Evolutionary conservation across 805 yeast genomes (phyloP), one percentile per base, ranked within the genome.

Genomic region (Hanseniaspora valbyensis): DNA sequence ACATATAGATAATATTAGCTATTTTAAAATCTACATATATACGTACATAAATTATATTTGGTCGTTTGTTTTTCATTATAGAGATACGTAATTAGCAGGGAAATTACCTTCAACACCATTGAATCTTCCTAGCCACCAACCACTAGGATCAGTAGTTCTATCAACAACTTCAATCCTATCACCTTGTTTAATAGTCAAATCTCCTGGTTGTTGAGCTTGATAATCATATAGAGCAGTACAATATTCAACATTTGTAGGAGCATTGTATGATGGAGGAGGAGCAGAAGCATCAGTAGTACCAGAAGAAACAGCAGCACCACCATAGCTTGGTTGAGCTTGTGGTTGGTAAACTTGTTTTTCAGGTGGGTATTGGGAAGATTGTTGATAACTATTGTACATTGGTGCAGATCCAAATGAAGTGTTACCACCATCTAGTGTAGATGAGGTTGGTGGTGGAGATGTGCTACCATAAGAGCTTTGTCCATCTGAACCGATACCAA

Each of bases 81-180:
- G 36, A 63, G 83, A 90, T 25, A 92, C 98, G 60, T 92, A 92
- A 63, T 90, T 92, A 9, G 96, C 98, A 5, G 98, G 98, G 71
- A 94, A 92, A 10, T 81, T 83, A 53, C 98, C 98, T 53, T 82
- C 80, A 53, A 73, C 81, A 8, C 96, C 96, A 58, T 87, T 85
- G 55, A 75, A 69, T 36, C 73, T 68, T 13, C 98, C 98, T 0
- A 96, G 87, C 98, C 98, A 92, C 98, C 98, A 92, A 5, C 95
- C 98, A 59, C 86, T 87, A 49, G 80, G 74, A 63, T 88, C 95
- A 0, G 77, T 72, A 0, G 95, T 83, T 60, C 86, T 80, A 61
- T 87, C 84, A 2, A 88, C 77, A 53, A 92, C 73, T 58, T 85
- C 84, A 56, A 92, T 89, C 28, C 79, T 75, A 19, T 89, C 83